phyloP scores from a whole-genome alignment of 768 basidiomycete species.

The Russula earlei region DNA sequence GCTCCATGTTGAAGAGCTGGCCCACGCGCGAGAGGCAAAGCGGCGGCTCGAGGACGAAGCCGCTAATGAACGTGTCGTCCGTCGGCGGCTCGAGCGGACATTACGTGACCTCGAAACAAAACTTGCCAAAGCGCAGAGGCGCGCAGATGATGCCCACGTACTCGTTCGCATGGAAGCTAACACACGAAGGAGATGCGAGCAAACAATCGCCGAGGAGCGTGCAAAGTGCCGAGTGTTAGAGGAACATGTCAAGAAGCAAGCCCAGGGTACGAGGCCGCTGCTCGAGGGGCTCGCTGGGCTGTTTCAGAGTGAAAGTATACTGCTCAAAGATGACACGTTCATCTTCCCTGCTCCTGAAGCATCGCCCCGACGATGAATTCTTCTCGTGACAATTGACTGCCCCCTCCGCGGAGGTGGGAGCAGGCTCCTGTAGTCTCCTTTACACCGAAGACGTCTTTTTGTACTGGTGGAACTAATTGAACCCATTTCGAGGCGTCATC shows the following conservation, averaged over 20 bases:
- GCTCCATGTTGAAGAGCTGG: slow-evolving; percentile 25
- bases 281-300: slow-evolving; percentile 7
- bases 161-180: slow-evolving; percentile 3
- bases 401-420: no score
- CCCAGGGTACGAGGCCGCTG: slow-evolving; percentile 5
- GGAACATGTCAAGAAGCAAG: not conserved
- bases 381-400: not conserved
- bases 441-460: no score
- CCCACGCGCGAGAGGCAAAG: slow-evolving; percentile 30
- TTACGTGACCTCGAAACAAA: slow-evolving; percentile 11
- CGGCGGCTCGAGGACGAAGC: slow-evolving; percentile 37
- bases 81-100: slow-evolving; percentile 20
- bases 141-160: slow-evolving; percentile 2
- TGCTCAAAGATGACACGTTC: not conserved
- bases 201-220: slow-evolving; percentile 4
- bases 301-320: not conserved
- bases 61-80: slow-evolving; percentile 19
- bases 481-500: no score
- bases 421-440: no score
- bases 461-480: no score
- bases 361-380: not conserved
- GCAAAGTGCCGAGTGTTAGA: slow-evolving; percentile 5
- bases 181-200: slow-evolving; percentile 8
- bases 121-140: slow-evolving; percentile 3
- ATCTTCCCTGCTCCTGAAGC: not conserved